Evolutionary conservation across 306 rosid genomes (phyloP).

Genomic region (Cucumis hystrix): DNA sequence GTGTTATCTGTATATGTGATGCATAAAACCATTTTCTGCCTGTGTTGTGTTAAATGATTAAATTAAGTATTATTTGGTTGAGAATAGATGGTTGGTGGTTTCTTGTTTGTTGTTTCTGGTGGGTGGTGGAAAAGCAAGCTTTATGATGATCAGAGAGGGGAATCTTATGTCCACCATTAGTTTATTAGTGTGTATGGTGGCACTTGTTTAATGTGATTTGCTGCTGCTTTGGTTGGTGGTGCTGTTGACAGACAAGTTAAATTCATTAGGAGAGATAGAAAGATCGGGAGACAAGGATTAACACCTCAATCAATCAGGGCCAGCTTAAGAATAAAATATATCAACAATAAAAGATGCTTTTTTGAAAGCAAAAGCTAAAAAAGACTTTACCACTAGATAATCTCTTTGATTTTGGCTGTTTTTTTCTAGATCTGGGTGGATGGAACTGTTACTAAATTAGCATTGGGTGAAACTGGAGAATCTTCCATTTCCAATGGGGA

Average conservation of each 20-base stretch:
- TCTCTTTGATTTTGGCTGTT: background rate
- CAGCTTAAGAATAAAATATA: background rate
- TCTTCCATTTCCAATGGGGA: background rate
- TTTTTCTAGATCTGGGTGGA: background rate
- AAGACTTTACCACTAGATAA: background rate
- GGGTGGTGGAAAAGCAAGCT: conserved; percentile 2
- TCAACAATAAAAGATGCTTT: background rate
- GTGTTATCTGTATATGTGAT: conserved; percentile 7
- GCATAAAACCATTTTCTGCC: background rate
- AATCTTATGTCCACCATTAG: conserved; percentile 4
- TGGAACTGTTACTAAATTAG: background rate
- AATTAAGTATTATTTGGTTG: background rate
- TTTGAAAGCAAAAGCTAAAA: background rate
- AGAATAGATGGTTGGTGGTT: background rate
- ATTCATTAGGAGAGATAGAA: background rate
- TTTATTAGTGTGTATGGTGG: background rate
- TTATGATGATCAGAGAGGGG: background rate
- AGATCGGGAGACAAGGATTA: conserved; percentile 1
- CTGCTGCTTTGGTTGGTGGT: background rate
- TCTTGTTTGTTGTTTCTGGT: background rate
- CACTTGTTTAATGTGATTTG: background rate
- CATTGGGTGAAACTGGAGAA: background rate
- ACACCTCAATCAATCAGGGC: background rate
- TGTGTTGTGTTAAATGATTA: background rate
- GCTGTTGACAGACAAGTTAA: background rate